Evolutionary conservation across 2,329 filamentous ascomycete species (phyloP), one percentile per base, ranked within the genome.

Genomic region (Aspergillus sp.): DNA sequence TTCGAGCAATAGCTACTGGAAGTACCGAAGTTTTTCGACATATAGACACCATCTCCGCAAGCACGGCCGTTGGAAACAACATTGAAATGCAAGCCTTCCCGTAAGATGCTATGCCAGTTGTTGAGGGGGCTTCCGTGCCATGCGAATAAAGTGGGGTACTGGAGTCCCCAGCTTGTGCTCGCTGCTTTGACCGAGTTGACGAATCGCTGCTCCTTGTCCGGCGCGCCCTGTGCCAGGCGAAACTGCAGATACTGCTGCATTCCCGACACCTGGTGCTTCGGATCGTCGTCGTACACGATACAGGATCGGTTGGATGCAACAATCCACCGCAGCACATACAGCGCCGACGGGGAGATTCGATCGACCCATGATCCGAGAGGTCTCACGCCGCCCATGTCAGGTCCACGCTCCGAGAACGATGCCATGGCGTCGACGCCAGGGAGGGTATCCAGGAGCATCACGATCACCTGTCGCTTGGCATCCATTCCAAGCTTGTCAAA

Each of bases 21-120:
- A 0, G 66, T 73, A 0, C 27, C n/a, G 29, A 75, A 74, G 2
- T 75, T 42, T 8, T 62, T 63, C 25, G 82, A 80, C 53, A 93
- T 80, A 50, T 95, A 95, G 2, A 93, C 81, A 0, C 88, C 88
- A 50, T 94, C 37, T 0, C 88, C 88, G 48, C 44, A 85, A 1
- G 79, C 66, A 39, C 88, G 75, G 1, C 86, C 88, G 52, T 89
- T 61, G 0, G 53, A 26, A 0, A 64, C 59, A 1, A 72, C 57
- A 4, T 75, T 72, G 59, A 78, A 94, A 52, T 93, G 75, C 4
- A 95, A 65, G 0, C 88, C 86, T 38, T 81, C 75, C 19, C 86
- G 76, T 41, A 94, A 76, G 47, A 95, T 94, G 47, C 80, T 82
- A 57, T 95, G 88, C 88, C 88, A 94, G 48, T 93, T 94, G 3